Evolutionary conservation across 1,284 basidiomycete species (phyloP), one percentile per base, ranked within the genome.

Genomic region (Pseudozyma tsukubaensis): DNA sequence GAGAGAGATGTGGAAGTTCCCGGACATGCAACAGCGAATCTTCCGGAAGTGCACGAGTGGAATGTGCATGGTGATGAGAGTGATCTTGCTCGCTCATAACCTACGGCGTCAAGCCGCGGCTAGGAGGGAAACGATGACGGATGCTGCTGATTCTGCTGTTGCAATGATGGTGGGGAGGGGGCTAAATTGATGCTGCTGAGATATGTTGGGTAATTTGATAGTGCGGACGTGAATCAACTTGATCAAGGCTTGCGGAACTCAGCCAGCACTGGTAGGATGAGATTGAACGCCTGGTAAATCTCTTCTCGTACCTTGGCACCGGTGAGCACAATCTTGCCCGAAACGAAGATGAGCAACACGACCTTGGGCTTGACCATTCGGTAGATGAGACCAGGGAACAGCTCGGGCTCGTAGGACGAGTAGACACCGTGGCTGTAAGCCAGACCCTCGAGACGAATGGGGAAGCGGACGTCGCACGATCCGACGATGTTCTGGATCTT

Each of bases 351-450:
- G 62, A 99, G 89, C 37, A 99, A 87, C 56, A 99, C 97, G 74
- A 99, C 97, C 87, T 99, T 99, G 13, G 97, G 97, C 86, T 99
- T 98, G 87, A 98, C 93, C 97, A 99, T 99, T 80, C 97, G 93
- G 85, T 99, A 99, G 85, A 99, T 99, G 49, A 99, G 89, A 82
- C 97, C 96, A 63, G 97, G 97, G 90, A 99, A 99, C 59, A 99
- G 88, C 94, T 97, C 96, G 54, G 94, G 95, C 85, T 97, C 95
- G 80, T 98, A 98, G 79, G 92, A 94, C 85, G 93, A 95, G 89
- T 97, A 97, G 87, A 94, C 92, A 85, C 96, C 96, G 89, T 99
- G 97, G 81, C 91, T 92, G 87, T 97, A 99, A 6, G 96, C 96
- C 65, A 99, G 89, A 64, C 97, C 97, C 87, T 99, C 97, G 79